A percentile compares a stretch with the other conserved stretches of the same genome.
Evolutionary conservation across 352 stramenopile genomes (phyloP).

Genomic region (Phytopythium vexans): DNA sequence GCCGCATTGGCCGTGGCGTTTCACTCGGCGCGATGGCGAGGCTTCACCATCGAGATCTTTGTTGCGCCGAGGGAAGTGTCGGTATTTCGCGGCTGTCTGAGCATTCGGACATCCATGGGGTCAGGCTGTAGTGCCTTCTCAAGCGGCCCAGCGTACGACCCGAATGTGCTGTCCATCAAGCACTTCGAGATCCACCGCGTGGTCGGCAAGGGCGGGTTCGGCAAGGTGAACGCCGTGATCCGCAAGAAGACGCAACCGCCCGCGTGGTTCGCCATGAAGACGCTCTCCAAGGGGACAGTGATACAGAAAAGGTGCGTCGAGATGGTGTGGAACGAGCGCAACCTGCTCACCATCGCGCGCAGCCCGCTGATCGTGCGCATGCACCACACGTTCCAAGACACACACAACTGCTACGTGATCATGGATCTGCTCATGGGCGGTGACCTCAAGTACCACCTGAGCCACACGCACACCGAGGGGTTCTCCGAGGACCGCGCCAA

Average conservation of each 20-base stretch:
- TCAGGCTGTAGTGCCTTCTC: constrained; percentile 32
- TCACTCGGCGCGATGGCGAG: too few relatives aligned
- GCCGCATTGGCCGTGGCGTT: too few relatives aligned
- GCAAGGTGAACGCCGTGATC: constrained; percentile 74
- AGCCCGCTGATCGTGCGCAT: constrained; percentile 57
- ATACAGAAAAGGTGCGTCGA: constrained; percentile 55
- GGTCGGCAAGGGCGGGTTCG: constrained; percentile 65
- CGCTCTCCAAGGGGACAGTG: constrained; percentile 54
- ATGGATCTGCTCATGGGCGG: constrained; percentile 74
- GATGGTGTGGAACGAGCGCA: constrained; percentile 81
- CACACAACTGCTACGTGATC: constrained; percentile 68
- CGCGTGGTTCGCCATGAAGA: constrained; percentile 76
- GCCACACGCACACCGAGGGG: constrained; percentile 34
- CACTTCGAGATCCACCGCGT: constrained; percentile 71
- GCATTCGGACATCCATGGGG: constrained; percentile 21
- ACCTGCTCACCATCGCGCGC: constrained; percentile 47
- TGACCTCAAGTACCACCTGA: constrained; percentile 72
- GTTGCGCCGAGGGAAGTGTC: too few relatives aligned
- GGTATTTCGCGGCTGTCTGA: constrained; percentile 1
- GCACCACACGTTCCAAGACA: constrained; percentile 69
- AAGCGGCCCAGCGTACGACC: constrained; percentile 19
- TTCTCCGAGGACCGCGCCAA: constrained; percentile 48
- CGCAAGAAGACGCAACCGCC: constrained; percentile 44
- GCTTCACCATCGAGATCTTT: too few relatives aligned
- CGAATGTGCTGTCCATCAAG: constrained; percentile 41